Conservation (phyloP, 1,139 yeast species). For the Candida albicans region DNA sequence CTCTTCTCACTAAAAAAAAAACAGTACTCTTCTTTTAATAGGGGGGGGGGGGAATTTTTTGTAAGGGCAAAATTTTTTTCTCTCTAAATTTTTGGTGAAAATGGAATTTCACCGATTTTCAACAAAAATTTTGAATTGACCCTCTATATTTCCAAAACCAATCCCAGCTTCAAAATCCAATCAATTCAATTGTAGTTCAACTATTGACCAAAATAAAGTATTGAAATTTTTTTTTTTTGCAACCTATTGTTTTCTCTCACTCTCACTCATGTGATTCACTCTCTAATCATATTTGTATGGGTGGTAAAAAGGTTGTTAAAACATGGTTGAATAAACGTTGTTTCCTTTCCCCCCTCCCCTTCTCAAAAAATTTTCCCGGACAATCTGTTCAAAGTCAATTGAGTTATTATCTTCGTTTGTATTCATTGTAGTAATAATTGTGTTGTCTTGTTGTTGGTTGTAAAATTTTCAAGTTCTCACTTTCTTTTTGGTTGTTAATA, state of each 20-base stretch:
- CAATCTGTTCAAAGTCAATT: no score
- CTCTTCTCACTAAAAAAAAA: background rate
- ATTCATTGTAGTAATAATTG: background rate
- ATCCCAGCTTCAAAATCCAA: background rate
- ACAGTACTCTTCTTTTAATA: background rate
- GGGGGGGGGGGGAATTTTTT: background rate
- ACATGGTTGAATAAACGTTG: background rate
- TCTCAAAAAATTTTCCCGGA: no score
- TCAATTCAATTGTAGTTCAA: background rate
- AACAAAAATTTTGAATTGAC: background rate
- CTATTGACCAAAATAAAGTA: no score
- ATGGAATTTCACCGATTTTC: background rate
- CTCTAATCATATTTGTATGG: background rate
- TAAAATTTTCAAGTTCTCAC: constrained; percentile 1
- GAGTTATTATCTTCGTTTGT: background rate
- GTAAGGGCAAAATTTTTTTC: background rate
- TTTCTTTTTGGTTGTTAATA: background rate
- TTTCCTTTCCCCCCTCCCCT: no score
- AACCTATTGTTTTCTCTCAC: constrained; percentile 4
- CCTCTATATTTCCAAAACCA: no score
- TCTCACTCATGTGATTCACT: background rate
- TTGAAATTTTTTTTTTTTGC: constrained; percentile 3
- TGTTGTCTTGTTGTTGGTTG: background rate
- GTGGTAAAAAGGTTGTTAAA: background rate
- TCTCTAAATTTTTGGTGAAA: background rate